Base-by-base conservation (phyloP, 116 monocot species). In the Thalassia testudinum region DNA sequence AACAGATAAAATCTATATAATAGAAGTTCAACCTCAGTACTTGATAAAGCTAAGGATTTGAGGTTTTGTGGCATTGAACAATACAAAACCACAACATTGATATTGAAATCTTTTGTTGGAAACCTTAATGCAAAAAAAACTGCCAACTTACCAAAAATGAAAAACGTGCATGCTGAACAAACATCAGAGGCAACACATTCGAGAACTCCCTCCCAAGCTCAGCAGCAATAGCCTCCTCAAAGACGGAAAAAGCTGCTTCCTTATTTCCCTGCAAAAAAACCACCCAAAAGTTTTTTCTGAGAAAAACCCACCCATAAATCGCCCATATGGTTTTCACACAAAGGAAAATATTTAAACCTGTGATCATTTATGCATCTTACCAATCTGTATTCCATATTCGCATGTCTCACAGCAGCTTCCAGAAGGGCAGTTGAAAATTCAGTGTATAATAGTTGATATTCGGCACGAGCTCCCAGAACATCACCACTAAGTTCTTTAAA, bases 401-500 rank as follows among this genome's bases (percentile, higher is more conserved):
- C 85, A 83, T 83, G 82, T 61, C 69, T 86, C 6, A 82, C 66
- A 47, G 85, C 54, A 17, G 80, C 82, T 72, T 90, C 99, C 45
- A 99, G 30, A 49, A 85, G 59, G 52, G 74, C 77, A 53, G 79
- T 82, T 42, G 75, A 74, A 65, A 75, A 57, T 63, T 89, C 99
- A 27, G 85, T 74, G 55, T 80, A 72, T 64, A 90, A 64, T 63
- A 75, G 70, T 56, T 89, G 77, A 66, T 80, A 99, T 47, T 77
- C 73, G 50, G 70, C 40, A 57, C 86, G 90, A 27, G 99, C 99
- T 53, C 90, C 99, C 25, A 29, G 10, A 53, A 86, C 29, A 71
- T 99, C 99, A 52, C 77, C 90, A 73, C 49, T 79, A 21, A 68
- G 65, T 69, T 99, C 99, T 64, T 83, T 99, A 66, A 90, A 99